Base-by-base conservation (phyloP, 164 flowering plant species). In the Magnolia changhungtana region DNA sequence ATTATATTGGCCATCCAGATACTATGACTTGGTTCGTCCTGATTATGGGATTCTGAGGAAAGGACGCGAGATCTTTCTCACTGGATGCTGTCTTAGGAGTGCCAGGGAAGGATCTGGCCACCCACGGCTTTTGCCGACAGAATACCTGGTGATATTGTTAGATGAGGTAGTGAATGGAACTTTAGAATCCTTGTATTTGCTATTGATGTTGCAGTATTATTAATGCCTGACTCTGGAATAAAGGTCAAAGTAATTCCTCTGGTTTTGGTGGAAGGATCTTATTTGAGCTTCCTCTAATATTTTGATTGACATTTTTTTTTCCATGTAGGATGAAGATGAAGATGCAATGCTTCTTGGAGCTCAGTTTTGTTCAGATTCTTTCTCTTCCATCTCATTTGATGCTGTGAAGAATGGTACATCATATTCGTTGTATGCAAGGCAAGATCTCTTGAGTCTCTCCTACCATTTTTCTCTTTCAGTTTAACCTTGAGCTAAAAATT, bases 341-440 rank as follows among this genome's bases (percentile, higher is more conserved):
- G 99, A 94, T 87, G 97, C 93, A 45, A 89, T 96, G 88, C 88
- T 94, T 61, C 79, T 96, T 64, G 99, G 89, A 78, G 96, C 99
- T 78, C 95, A 90, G 78, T 94, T 96, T 81, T 94, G 90, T 84
- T 86, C 94, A 67, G 99, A 96, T 88, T 84, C 92, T 58, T 94
- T 96, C 79, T 89, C 97, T 77, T 90, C 97, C 55, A 83, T 94
- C 80, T 87, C 97, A 69, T 83, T 81, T 78, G 91, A 87, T 80
- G 88, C 86, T 2, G 89, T 86, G 51, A 80, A 78, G 49, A 68
- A 81, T 78, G 96, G 96, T 63, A 76, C 81, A 71, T 87, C 92
- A 63, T 93, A 87, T 84, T 92, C 99, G 72, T 80, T 96, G 59
- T 93, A 90, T 83, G 93, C 96, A 63, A 92, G 96, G 99, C 79